Evolutionary conservation across 768 basidiomycete species (phyloP).

Genomic region (Lentinus tigrinus): DNA sequence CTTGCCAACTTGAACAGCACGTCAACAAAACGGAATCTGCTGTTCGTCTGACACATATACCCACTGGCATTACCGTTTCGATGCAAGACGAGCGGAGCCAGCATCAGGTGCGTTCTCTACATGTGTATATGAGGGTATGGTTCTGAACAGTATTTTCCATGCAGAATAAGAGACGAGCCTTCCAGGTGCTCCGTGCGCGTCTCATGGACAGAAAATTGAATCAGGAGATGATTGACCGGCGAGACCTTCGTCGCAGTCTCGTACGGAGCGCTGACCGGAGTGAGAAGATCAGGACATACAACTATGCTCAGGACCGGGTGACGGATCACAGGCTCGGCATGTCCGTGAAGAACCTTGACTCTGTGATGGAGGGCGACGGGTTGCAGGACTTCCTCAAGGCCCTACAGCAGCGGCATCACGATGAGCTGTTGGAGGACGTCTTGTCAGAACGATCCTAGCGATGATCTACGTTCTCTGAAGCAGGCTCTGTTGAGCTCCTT

Average conservation of each 20-base stretch:
- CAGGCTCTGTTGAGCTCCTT: too few relatives aligned
- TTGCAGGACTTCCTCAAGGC: constrained; percentile 57
- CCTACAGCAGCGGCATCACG: constrained; percentile 40
- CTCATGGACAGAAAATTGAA: constrained; percentile 79
- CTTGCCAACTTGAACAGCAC: constrained; percentile 50
- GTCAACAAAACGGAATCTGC: constrained; percentile 99
- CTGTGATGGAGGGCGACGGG: constrained; percentile 67
- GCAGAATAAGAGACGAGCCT: constrained; percentile 91
- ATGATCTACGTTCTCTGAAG: not conserved
- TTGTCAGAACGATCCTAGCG: constrained; percentile 2
- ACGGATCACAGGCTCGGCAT: constrained; percentile 90
- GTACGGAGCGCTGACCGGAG: constrained; percentile 83
- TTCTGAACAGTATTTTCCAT: too few relatives aligned
- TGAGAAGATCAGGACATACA: constrained; percentile 96
- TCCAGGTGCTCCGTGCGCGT: constrained; percentile 83
- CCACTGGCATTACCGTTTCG: constrained; percentile 91
- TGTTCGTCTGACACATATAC: constrained; percentile 88
- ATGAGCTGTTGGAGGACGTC: constrained; percentile 26
- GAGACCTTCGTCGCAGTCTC: constrained; percentile 68
- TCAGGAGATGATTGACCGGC: constrained; percentile 66
- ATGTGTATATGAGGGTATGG: too few relatives aligned
- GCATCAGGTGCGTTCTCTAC: constrained; percentile 65
- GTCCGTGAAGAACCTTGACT: constrained; percentile 63
- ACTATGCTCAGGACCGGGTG: constrained; percentile 90
- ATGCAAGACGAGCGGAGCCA: constrained; percentile 99